These are phyloP conservation scores for Syncephalis fuscata DNA, from an alignment of 371 early-diverging fungal species.

Conservation along the genomic window DNA sequence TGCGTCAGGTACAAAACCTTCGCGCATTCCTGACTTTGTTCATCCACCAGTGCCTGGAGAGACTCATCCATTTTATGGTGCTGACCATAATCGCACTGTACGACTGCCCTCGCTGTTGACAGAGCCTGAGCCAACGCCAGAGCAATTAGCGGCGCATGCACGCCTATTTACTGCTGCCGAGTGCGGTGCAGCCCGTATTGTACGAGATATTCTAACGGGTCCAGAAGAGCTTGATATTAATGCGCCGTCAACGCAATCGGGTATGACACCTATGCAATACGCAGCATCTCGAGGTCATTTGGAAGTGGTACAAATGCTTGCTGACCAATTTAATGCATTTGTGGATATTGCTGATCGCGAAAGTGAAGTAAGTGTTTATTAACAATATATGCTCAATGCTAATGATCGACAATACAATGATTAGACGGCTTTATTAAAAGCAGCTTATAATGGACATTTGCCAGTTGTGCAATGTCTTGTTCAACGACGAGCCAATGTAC, in stretches of 20 bases:
- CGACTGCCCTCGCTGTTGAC: slow-evolving; percentile 18
- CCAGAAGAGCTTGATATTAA: slow-evolving; percentile 14
- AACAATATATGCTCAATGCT: neutral
- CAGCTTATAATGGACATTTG: slow-evolving; percentile 49
- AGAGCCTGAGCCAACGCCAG: neutral
- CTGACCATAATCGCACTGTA: slow-evolving; percentile 29
- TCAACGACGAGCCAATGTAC: slow-evolving; percentile 37
- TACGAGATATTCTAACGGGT: slow-evolving; percentile 11
- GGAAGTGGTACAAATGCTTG: slow-evolving; percentile 36
- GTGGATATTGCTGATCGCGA: slow-evolving; percentile 51
- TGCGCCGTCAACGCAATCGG: slow-evolving; percentile 26
- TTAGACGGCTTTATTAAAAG: slow-evolving; percentile 65
- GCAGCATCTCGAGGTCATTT: slow-evolving; percentile 55
- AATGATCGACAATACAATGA: neutral
- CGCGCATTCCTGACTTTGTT: slow-evolving; percentile 30
- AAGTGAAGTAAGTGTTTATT: slow-evolving; percentile 35
- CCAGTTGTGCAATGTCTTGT: slow-evolving; percentile 46
- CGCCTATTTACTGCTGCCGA: slow-evolving; percentile 4
- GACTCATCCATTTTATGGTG: slow-evolving; percentile 44
- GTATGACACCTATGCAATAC: slow-evolving; percentile 46
- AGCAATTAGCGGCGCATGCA: neutral
- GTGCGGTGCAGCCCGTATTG: slow-evolving; percentile 10
- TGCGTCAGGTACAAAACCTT: too few relatives aligned
- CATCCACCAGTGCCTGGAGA: slow-evolving; percentile 46
- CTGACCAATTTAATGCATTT: slow-evolving; percentile 40